A percentile compares a stretch with the other conserved stretches of the same genome.
Conservation (phyloP, 2,329 filamentous ascomycete genomes). For the Cladosporium austrohemisphaericum region DNA sequence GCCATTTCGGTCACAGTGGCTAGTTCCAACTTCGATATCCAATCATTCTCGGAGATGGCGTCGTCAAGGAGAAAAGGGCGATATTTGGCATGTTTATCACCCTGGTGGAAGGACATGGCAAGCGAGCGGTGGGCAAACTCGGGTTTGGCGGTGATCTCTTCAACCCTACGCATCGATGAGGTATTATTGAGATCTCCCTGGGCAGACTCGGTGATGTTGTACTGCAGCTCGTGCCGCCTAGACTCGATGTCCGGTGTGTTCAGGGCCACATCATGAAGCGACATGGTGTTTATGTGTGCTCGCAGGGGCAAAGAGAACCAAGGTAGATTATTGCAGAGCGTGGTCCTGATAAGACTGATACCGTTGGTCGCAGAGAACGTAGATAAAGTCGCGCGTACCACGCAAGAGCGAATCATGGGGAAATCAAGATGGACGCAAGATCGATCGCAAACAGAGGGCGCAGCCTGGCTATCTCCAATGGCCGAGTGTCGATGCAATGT, state of each 20-base stretch:
- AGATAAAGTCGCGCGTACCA: background rate
- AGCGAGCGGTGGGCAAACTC: constrained; percentile 4
- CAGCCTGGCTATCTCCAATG: background rate
- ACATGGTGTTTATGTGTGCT: background rate
- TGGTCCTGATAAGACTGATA: background rate
- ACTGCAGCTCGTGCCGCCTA: background rate
- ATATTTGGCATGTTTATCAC: constrained; percentile 50
- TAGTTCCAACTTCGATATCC: constrained; percentile 56
- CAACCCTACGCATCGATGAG: constrained; percentile 2
- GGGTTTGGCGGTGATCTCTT: background rate
- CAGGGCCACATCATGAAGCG: background rate
- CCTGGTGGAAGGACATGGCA: constrained; percentile 35
- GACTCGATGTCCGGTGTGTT: background rate
- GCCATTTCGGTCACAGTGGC: constrained; percentile 51
- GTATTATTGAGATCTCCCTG: constrained; percentile 12
- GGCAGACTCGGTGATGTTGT: background rate
- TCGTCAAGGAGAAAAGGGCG: constrained; percentile 54
- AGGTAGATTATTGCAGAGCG: background rate
- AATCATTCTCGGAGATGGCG: constrained; percentile 44
- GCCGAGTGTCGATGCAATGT: background rate
- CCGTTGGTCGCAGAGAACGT: background rate
- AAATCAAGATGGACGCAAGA: background rate
- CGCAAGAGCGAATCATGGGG: background rate
- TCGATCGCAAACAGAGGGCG: background rate
- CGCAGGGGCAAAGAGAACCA: background rate